These are phyloP conservation scores for Trichoderma sp. DNA, from an alignment of 2,329 filamentous ascomycete genomes.

Conservation along the genomic window DNA sequence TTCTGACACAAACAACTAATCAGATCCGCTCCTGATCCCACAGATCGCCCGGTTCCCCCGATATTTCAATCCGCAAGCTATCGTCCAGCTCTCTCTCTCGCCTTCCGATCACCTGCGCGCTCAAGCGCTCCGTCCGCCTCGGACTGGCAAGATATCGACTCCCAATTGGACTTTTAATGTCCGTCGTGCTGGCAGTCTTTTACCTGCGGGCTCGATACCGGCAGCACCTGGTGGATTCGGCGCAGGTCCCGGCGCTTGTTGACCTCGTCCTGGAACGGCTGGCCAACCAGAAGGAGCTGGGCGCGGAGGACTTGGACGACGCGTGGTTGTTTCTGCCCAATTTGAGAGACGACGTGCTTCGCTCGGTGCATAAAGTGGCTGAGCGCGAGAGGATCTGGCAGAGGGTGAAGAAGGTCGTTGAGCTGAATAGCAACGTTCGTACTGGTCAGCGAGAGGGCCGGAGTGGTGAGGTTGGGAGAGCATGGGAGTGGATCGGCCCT, in stretches of 20 bases:
- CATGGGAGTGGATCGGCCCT: constrained; percentile 69
- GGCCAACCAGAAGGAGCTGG: constrained; percentile 78
- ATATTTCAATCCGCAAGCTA: constrained; percentile 63
- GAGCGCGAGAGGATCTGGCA: constrained; percentile 82
- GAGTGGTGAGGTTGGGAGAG: constrained; percentile 63
- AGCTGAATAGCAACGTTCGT: constrained; percentile 89
- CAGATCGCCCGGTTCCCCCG: constrained; percentile 66
- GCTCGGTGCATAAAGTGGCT: constrained; percentile 72
- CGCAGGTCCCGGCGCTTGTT: constrained; percentile 78
- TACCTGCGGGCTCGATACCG: constrained; percentile 66
- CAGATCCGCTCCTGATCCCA: constrained; percentile 71
- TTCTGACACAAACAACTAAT: constrained; percentile 73
- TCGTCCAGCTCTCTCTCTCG: constrained; percentile 86
- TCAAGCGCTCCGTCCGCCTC: constrained; percentile 75
- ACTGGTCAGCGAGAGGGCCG: constrained; percentile 66
- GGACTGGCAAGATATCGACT: constrained; percentile 83
- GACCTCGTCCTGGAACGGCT: constrained; percentile 80
- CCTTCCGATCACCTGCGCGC: constrained; percentile 79
- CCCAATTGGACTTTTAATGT: constrained; percentile 67
- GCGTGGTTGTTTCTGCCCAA: constrained; percentile 84
- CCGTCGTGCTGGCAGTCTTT: constrained; percentile 47
- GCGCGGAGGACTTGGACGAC: constrained; percentile 65
- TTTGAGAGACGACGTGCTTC: constrained; percentile 83
- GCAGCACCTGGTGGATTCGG: constrained; percentile 61
- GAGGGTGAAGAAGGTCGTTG: constrained; percentile 77